phyloP scores from a whole-genome alignment of 768 basidiomycete species.

The Naganishia friedmannii region DNA sequence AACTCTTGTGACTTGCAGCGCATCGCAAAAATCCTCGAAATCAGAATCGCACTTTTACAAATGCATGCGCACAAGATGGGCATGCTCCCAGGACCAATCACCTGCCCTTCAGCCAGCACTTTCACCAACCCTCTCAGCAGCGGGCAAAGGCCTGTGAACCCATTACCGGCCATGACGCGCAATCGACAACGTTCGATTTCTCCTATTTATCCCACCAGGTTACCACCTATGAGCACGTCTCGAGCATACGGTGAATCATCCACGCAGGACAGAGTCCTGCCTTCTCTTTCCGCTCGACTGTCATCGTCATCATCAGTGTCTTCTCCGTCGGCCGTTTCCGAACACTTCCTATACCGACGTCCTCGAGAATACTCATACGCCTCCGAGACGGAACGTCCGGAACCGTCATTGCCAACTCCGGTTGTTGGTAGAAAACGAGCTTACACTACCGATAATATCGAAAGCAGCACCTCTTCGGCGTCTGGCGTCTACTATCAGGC shows the following conservation, averaged over 20 bases:
- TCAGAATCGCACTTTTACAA: slow-evolving; percentile 49
- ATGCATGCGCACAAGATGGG: slow-evolving; percentile 28
- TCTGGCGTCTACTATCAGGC: slow-evolving; percentile 15
- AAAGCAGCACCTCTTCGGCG: not conserved
- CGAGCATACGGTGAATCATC: not conserved
- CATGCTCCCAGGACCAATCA: slow-evolving; percentile 14
- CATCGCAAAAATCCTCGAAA: slow-evolving; percentile 47
- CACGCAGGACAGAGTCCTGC: slow-evolving; percentile 5
- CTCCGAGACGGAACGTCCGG: not conserved
- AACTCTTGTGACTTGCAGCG: slow-evolving; percentile 34
- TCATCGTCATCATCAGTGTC: slow-evolving; percentile 11
- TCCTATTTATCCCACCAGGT: not conserved
- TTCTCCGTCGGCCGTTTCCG: slow-evolving; percentile 9
- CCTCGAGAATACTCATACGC: slow-evolving; percentile 1
- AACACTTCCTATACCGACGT: not conserved
- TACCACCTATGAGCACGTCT: not conserved
- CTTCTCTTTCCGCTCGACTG: not conserved
- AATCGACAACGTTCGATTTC: slow-evolving; percentile 20
- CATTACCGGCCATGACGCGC: not conserved
- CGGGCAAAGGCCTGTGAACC: not conserved
- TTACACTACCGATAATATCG: not conserved
- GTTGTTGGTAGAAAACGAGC: slow-evolving; percentile 18
- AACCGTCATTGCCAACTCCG: not conserved
- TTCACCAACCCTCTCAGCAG: not conserved
- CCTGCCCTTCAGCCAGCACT: not conserved